These are phyloP conservation scores for Beta vulgaris DNA, from an alignment of 148 eudicot species.

Conservation along the genomic window DNA sequence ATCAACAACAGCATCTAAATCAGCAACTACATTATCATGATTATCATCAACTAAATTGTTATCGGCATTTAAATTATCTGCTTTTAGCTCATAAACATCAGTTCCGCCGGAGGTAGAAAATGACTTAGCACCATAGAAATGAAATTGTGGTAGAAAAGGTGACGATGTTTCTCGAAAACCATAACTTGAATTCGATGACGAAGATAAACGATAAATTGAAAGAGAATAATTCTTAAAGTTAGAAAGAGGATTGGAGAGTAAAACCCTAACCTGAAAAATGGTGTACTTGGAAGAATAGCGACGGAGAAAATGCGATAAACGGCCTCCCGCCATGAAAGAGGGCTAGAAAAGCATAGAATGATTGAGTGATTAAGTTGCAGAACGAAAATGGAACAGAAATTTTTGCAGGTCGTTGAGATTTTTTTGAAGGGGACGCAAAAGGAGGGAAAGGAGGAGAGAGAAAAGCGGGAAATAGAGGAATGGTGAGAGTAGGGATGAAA, in stretches of 20 bases:
- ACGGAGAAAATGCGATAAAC: conserved; percentile 22
- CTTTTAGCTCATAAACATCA: neutral
- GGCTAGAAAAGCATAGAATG: conserved; percentile 1
- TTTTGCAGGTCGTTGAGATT: neutral
- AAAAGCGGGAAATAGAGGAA: conserved; percentile 5
- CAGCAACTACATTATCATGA: neutral
- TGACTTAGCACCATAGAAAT: neutral
- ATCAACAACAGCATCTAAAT: conserved; percentile 8
- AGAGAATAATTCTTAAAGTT: neutral
- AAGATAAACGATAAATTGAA: neutral
- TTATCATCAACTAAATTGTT: neutral
- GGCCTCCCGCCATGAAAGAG: conserved; percentile 21
- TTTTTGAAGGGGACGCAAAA: neutral
- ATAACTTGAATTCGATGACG: neutral
- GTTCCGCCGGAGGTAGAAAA: conserved; percentile 10
- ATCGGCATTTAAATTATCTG: neutral
- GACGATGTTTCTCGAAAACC: conserved; percentile 3
- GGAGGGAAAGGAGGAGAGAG: neutral
- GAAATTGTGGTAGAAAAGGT: neutral
- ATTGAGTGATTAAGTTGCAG: neutral
- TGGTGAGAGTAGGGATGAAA: neutral
- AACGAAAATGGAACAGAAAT: neutral
- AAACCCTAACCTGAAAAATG: conserved; percentile 31
- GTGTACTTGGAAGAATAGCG: conserved; percentile 16
- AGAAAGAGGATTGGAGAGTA: conserved; percentile 5